Evolutionary conservation across 345 rosid species (phyloP), one percentile per base, ranked within the genome.

Genomic region (Gossypioides kirkii): DNA sequence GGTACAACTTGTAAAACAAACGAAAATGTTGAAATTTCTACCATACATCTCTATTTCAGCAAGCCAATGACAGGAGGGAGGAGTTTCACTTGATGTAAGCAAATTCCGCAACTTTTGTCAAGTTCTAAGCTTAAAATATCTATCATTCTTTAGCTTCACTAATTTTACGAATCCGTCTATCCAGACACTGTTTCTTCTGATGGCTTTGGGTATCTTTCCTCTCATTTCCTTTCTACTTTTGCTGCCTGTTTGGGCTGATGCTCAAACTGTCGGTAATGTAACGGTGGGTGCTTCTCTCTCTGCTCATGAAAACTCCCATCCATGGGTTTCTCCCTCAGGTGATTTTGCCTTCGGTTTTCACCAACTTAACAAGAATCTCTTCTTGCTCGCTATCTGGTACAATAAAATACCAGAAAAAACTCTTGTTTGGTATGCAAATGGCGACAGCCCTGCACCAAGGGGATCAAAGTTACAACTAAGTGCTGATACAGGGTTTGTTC

Each of bases 271-370:
- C 3, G 56, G 45, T 1, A 67, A 77, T 17, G 4, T 41, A 9
- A 16, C 62, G 2, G 46, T 77, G 17, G 76, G 70, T 4, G 43
- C 69, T 11, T 58, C 47, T 8, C 55, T 67, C 11, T 45, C 73
- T 16, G 76, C 77, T 49, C 43, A 20, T 22, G 49, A 50, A 20
- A 56, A 49, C 22, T 45, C 69, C 1, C 16, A 61, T 22, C 18
- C 73, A 32, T 73, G 77, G 77, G 6, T 61, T 4, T 81, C 84
- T 6, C 77, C 83, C 2, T 76, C 84, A 2, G 80, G 83, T 5
- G 87, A 86, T 6, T 86, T 84, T 38, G 84, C 87, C 0, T 78
- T 86, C 26, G 87, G 87, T 4, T 83, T 83, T 76, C 71, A 20
- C 25, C 41, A 62, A 42, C 43, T 80, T 1, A 17, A 70, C 47